These are phyloP conservation scores for Helminthosporium solani DNA, from an alignment of 2,329 filamentous ascomycete genomes.

Conservation along the genomic window DNA sequence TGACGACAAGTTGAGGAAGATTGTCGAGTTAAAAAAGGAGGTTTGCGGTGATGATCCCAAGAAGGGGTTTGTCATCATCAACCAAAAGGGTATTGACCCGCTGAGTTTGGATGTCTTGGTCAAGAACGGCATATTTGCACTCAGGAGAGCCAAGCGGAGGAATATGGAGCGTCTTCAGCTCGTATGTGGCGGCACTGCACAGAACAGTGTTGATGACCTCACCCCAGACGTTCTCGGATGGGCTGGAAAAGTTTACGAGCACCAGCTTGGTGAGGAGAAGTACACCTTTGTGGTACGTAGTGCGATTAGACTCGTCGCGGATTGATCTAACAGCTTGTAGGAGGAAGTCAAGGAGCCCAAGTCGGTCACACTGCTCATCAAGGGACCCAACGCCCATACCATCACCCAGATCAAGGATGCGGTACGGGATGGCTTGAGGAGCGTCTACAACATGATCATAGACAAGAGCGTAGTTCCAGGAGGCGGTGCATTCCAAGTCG, in stretches of 20 bases:
- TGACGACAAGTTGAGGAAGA: conserved; percentile 94
- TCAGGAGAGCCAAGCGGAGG: conserved; percentile 91
- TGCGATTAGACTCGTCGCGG: neutral
- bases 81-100: conserved; percentile 98
- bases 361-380: conserved; percentile 95
- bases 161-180: conserved; percentile 99
- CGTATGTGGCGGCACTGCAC: conserved; percentile 83
- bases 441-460: conserved; percentile 99
- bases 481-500: conserved; percentile 92
- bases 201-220: conserved; percentile 96
- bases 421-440: conserved; percentile 89
- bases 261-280: conserved; percentile 97
- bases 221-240: conserved; percentile 86
- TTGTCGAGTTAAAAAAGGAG: conserved; percentile 96
- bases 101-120: conserved; percentile 92
- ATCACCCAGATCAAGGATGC: conserved; percentile 97
- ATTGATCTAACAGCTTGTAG: conserved; percentile 27
- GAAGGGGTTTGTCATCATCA: conserved; percentile 97
- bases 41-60: conserved; percentile 90
- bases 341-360: conserved; percentile 99
- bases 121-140: conserved; percentile 95
- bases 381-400: conserved; percentile 94
- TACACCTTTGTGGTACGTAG: conserved; percentile 76
- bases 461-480: conserved; percentile 93
- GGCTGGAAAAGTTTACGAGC: conserved; percentile 96